phyloP scores from a whole-genome alignment of 306 rosid genomes.

The Phaseolus lunatus region DNA sequence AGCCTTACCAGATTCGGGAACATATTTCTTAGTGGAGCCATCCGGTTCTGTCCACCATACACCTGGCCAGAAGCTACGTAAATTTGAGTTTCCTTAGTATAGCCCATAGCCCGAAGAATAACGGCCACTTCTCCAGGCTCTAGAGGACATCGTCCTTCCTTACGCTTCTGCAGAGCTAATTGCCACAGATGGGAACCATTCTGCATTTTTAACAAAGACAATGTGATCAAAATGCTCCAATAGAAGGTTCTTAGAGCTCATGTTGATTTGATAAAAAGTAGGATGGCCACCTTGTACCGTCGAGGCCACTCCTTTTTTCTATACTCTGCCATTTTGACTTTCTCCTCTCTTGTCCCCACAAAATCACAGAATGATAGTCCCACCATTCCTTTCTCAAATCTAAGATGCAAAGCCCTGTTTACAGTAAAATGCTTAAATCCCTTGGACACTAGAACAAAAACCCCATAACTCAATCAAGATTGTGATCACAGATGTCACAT shows the following conservation, averaged over 20 bases:
- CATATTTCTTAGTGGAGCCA: conserved; percentile 98
- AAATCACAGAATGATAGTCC: conserved; percentile 98
- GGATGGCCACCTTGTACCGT: conserved; percentile 82
- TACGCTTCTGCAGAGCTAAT: conserved; percentile 95
- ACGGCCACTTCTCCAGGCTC: conserved; percentile 99
- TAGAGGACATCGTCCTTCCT: conserved; percentile 99
- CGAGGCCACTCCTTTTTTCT: conserved; percentile 98
- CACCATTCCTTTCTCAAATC: conserved; percentile 99
- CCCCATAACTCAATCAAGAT: conserved; percentile 32
- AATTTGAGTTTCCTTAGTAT: conserved; percentile 96
- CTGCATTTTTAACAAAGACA: conserved; percentile 60
- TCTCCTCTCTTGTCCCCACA: conserved; percentile 98
- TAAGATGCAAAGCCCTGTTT: conserved; percentile 97
- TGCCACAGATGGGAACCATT: conserved; percentile 99
- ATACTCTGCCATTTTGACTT: conserved; percentile 91
- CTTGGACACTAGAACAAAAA: conserved; percentile 22
- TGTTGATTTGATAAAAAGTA: conserved; percentile 30
- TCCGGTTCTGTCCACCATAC: conserved; percentile 97
- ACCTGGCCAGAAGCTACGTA: conserved; percentile 99
- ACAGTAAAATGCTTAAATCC: conserved; percentile 51
- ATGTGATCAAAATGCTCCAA: conserved; percentile 41
- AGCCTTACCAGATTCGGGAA: conserved; percentile 83
- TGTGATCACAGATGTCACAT: conserved; percentile 49
- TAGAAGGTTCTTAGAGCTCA: conserved; percentile 29
- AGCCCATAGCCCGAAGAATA: conserved; percentile 98